phyloP scores from a whole-genome alignment of 2,329 filamentous ascomycete genomes.

The Monilinia polystroma region DNA sequence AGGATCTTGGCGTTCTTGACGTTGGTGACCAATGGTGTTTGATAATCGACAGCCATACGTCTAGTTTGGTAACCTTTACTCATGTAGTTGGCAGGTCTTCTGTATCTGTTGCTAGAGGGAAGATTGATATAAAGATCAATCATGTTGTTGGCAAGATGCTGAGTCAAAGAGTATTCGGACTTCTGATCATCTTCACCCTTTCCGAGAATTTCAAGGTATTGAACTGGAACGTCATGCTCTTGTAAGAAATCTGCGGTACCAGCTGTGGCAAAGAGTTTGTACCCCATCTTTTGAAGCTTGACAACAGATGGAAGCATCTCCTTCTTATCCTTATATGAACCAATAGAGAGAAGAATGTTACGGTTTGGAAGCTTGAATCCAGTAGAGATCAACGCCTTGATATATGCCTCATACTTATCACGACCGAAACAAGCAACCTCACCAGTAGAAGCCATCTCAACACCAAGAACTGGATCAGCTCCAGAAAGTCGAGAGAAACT shows the following conservation, averaged over 20 bases:
- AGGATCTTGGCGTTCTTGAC: slow-evolving; percentile 99
- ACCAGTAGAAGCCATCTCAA: slow-evolving; percentile 98
- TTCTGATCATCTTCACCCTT: slow-evolving; percentile 80
- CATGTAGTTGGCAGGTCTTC: slow-evolving; percentile 96
- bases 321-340: slow-evolving; percentile 95
- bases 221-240: slow-evolving; percentile 86
- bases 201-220: slow-evolving; percentile 86
- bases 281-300: slow-evolving; percentile 87
- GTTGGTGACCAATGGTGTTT: slow-evolving; percentile 95
- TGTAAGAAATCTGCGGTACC: slow-evolving; percentile 96
- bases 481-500: slow-evolving; percentile 96
- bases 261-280: slow-evolving; percentile 92
- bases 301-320: slow-evolving; percentile 93
- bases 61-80: slow-evolving; percentile 95
- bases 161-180: slow-evolving; percentile 93
- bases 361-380: slow-evolving; percentile 95
- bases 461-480: slow-evolving; percentile 92
- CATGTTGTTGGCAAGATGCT: slow-evolving; percentile 95
- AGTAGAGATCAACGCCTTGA: slow-evolving; percentile 93
- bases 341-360: slow-evolving; percentile 93
- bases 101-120: slow-evolving; percentile 97
- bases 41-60: slow-evolving; percentile 93
- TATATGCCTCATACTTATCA: slow-evolving; percentile 96
- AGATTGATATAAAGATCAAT: slow-evolving; percentile 97
- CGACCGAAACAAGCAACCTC: slow-evolving; percentile 95